These are phyloP conservation scores for Penicillium sp. DNA, from an alignment of 2,329 filamentous ascomycete species.

Conservation along the genomic window DNA sequence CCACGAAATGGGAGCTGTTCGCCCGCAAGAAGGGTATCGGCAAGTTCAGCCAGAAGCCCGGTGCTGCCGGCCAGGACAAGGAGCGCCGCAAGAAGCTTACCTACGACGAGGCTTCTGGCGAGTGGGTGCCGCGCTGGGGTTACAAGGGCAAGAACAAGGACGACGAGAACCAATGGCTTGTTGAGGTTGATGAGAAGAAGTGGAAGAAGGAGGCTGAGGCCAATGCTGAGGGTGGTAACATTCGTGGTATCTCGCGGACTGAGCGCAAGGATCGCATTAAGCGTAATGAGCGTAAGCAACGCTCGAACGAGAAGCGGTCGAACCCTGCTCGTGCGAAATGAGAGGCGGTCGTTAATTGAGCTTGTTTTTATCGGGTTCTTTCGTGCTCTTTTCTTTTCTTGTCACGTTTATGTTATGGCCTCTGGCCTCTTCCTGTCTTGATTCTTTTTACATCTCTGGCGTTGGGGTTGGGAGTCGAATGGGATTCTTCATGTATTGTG, in stretches of 20 bases:
- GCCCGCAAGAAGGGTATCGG: conserved; percentile 92
- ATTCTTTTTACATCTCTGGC: conserved; percentile 21
- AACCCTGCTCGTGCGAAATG: conserved; percentile 28
- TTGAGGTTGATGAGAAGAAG: conserved; percentile 81
- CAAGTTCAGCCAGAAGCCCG: conserved; percentile 69
- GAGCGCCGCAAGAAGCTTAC: conserved; percentile 66
- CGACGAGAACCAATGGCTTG: conserved; percentile 80
- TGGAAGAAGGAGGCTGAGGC: conserved; percentile 65
- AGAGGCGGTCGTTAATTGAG: conserved; percentile 22
- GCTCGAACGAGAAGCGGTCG: conserved; percentile 61
- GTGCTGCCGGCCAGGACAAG: conserved; percentile 62
- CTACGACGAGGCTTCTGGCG: conserved; percentile 79
- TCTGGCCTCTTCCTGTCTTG: conserved; percentile 15
- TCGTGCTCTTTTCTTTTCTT: conserved; percentile 2
- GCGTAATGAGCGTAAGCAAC: conserved; percentile 64
- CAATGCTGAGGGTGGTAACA: conserved; percentile 59
- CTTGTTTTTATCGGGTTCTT: neutral
- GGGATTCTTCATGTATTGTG: conserved; percentile 18
- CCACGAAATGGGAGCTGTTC: conserved; percentile 95
- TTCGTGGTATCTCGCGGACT: conserved; percentile 64
- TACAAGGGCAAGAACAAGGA: conserved; percentile 89
- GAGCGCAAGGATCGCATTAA: conserved; percentile 68
- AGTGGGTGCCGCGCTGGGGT: conserved; percentile 94
- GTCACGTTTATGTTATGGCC: conserved; percentile 3
- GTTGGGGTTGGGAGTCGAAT: conserved; percentile 29